phyloP scores from a whole-genome alignment of 306 rosid species.

The Acmispon strigosus region DNA sequence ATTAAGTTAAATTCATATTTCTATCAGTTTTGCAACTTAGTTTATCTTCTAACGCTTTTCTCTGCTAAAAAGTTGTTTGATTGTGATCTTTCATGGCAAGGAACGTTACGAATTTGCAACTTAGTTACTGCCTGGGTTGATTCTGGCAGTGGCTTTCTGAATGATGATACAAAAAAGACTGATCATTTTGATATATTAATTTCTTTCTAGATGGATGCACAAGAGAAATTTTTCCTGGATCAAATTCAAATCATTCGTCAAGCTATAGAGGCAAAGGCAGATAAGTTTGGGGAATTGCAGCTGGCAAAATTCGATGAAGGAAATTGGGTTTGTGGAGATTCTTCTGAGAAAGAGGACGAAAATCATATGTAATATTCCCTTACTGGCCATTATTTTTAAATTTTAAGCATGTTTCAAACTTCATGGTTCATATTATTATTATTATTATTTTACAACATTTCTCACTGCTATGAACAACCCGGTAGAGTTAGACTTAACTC shows the following conservation, averaged over 20 bases:
- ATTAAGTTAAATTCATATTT: too few species aligned
- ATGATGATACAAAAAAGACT: not conserved
- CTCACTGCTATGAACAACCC: not conserved
- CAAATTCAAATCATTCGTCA: constrained; percentile 25
- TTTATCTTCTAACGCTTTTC: too few species aligned
- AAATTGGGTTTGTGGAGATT: not conserved
- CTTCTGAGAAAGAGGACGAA: constrained; percentile 3
- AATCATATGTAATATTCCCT: constrained; percentile 18
- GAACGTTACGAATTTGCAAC: not conserved
- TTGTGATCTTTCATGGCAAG: too few species aligned
- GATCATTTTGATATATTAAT: not conserved
- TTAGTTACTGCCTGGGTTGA: not conserved
- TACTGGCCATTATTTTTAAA: not conserved
- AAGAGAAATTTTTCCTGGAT: constrained; percentile 14
- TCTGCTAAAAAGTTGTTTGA: not conserved
- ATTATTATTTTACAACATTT: not conserved
- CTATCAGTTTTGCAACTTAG: too few species aligned
- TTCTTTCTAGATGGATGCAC: constrained; percentile 29
- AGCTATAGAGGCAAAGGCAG: constrained; percentile 21
- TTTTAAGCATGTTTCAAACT: not conserved
- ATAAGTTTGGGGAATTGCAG: constrained; percentile 13
- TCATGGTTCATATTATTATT: not conserved
- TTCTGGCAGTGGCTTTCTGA: not conserved
- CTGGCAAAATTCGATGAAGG: constrained; percentile 5
- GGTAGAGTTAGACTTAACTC: too few species aligned